These are phyloP conservation scores for Metschnikowia santaceciliae DNA, from an alignment of 805 yeast species.

Conservation along the genomic window DNA sequence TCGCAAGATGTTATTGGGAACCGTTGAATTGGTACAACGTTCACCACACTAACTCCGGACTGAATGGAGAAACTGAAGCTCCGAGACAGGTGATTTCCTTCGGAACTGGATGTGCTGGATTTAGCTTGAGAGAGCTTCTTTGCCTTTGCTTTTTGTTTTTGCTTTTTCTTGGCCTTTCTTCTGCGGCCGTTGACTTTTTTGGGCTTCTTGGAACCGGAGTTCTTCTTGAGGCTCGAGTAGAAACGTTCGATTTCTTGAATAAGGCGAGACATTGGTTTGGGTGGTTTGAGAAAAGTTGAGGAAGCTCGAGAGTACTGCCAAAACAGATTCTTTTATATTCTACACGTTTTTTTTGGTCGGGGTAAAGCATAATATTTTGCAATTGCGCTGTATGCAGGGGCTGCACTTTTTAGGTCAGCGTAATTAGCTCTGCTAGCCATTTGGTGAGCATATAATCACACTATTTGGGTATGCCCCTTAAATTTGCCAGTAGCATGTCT, in stretches of 20 bases:
- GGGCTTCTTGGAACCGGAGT: neutral
- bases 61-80: neutral
- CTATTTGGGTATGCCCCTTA: too few species aligned
- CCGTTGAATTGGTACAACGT: neutral
- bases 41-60: neutral
- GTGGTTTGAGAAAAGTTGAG: too few species aligned
- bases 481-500: too few species aligned
- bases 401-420: neutral
- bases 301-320: too few species aligned
- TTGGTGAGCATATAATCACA: too few species aligned
- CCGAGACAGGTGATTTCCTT: too few species aligned
- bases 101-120: too few species aligned
- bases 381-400: neutral
- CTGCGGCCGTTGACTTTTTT: neutral
- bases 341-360: neutral
- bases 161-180: neutral
- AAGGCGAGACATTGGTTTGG: neutral
- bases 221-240: neutral
- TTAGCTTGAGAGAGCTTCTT: neutral
- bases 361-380: slow-evolving; percentile 1
- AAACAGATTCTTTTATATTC: neutral
- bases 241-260: slow-evolving; percentile 1
- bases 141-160: neutral
- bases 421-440: too few species aligned
- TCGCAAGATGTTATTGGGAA: neutral